phyloP scores from a whole-genome alignment of 148 eudicot species.

The Limonium bicolor region DNA sequence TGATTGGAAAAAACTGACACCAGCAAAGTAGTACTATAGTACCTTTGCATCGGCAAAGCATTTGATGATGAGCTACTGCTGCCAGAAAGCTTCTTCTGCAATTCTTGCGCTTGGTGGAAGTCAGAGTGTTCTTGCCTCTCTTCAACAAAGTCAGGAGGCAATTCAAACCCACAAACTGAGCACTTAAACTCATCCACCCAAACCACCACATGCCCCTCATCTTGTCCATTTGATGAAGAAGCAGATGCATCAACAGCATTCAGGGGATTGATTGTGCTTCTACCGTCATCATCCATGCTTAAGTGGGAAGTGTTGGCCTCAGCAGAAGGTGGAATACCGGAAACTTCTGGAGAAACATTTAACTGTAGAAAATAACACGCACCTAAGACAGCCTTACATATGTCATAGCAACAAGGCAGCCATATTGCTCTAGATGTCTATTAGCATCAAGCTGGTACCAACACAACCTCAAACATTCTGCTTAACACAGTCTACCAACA shows the following conservation, averaged over 20 bases:
- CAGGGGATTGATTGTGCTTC: slow-evolving; percentile 3
- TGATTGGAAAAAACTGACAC: neutral
- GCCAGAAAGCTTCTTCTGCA: slow-evolving; percentile 57
- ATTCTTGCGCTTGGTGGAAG: slow-evolving; percentile 68
- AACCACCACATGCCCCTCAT: slow-evolving; percentile 10
- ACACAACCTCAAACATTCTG: too few species aligned
- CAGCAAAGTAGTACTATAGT: neutral
- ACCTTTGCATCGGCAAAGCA: slow-evolving; percentile 37
- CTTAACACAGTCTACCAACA: too few species aligned
- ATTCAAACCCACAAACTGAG: slow-evolving; percentile 59
- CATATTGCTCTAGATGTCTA: too few species aligned
- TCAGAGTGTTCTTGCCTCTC: slow-evolving; percentile 97
- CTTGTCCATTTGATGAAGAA: slow-evolving; percentile 25
- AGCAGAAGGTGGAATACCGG: too few species aligned
- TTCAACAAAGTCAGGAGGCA: slow-evolving; percentile 66
- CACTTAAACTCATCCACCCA: slow-evolving; percentile 90
- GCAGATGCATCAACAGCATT: slow-evolving; percentile 13
- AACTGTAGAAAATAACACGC: too few species aligned
- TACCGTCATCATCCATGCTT: slow-evolving; percentile 9
- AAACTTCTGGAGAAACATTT: too few species aligned
- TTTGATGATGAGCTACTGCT: slow-evolving; percentile 13
- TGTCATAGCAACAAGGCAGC: too few species aligned
- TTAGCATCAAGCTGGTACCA: too few species aligned
- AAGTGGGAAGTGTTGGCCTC: slow-evolving; percentile 8
- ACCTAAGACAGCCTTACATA: too few species aligned